Conservation (phyloP, 2,329 filamentous ascomycete species). For the Aspergillus brasiliensis region DNA sequence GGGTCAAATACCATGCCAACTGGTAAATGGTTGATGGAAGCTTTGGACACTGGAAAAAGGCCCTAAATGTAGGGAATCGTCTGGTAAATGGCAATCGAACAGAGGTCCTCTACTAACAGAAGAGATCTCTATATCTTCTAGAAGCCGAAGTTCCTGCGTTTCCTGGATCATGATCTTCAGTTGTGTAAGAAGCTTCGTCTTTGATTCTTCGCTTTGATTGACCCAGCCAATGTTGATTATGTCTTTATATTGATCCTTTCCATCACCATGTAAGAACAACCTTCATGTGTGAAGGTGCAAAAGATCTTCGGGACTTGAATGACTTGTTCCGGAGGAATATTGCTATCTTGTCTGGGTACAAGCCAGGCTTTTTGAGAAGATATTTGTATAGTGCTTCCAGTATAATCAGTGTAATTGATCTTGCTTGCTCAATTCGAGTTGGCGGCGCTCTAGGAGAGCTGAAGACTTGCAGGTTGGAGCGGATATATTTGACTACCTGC, state of each 20-base stretch:
- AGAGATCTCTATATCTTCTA: constrained; percentile 28
- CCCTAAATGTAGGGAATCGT: constrained; percentile 30
- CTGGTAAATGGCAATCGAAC: constrained; percentile 35
- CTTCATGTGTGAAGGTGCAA: constrained; percentile 37
- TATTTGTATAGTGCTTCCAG: too few species aligned
- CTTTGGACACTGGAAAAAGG: constrained; percentile 36
- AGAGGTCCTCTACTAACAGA: constrained; percentile 37
- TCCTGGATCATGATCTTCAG: constrained; percentile 31
- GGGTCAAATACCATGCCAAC: constrained; percentile 31
- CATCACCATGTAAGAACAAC: constrained; percentile 43
- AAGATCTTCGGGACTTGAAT: constrained; percentile 42
- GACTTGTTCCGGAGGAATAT: too few species aligned
- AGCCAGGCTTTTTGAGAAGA: too few species aligned
- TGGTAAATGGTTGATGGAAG: constrained; percentile 43
- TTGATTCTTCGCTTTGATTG: constrained; percentile 32
- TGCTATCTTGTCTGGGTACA: too few species aligned
- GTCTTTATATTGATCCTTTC: constrained; percentile 41
- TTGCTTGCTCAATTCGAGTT: too few species aligned
- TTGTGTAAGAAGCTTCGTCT: constrained; percentile 39
- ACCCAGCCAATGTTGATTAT: constrained; percentile 37
- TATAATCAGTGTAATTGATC: too few species aligned
- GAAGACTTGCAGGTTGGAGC: constrained; percentile 4
- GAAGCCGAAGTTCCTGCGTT: constrained; percentile 32
- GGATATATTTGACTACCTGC: constrained; percentile 11
- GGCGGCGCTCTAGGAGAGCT: not conserved